These are phyloP conservation scores for Caloboletus firmus DNA, from an alignment of 1,284 basidiomycete species.

Conservation along the genomic window DNA sequence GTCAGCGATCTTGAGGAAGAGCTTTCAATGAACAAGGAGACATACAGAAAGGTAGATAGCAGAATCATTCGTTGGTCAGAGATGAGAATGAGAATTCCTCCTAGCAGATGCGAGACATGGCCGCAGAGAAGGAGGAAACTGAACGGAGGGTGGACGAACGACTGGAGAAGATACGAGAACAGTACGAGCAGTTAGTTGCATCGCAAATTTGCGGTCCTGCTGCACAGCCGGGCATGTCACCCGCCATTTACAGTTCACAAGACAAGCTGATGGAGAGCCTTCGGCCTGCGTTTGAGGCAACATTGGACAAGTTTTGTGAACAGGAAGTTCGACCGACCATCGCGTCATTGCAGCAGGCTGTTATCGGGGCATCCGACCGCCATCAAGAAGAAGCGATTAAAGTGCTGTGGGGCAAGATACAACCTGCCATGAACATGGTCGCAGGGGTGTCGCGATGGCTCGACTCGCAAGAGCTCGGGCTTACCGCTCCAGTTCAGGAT, in stretches of 20 bases:
- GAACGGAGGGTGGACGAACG: constrained; percentile 15
- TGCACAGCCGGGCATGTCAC: background rate
- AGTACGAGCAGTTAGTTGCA: constrained; percentile 21
- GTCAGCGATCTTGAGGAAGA: constrained; percentile 27
- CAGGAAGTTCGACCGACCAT: constrained; percentile 23
- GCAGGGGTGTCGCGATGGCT: constrained; percentile 32
- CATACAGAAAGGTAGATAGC: constrained; percentile 21
- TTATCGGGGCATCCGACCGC: constrained; percentile 17
- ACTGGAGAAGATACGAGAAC: constrained; percentile 18
- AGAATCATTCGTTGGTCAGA: background rate
- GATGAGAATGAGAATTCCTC: constrained; percentile 6
- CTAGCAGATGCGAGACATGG: constrained; percentile 23
- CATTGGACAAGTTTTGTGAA: constrained; percentile 26
- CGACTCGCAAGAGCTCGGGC: constrained; percentile 30
- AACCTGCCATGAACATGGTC: constrained; percentile 36
- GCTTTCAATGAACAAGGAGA: constrained; percentile 17
- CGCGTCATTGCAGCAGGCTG: constrained; percentile 11
- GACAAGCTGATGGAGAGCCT: constrained; percentile 23
- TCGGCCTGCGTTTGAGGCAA: constrained; percentile 19
- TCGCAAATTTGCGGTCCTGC: constrained; percentile 3
- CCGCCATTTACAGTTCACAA: background rate
- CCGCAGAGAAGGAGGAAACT: constrained; percentile 10
- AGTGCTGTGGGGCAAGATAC: constrained; percentile 30
- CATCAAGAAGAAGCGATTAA: constrained; percentile 26
- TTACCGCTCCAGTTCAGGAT: constrained; percentile 23